phyloP scores from a whole-genome alignment of 306 rosid genomes.

The Pyrus pyrifolia region DNA sequence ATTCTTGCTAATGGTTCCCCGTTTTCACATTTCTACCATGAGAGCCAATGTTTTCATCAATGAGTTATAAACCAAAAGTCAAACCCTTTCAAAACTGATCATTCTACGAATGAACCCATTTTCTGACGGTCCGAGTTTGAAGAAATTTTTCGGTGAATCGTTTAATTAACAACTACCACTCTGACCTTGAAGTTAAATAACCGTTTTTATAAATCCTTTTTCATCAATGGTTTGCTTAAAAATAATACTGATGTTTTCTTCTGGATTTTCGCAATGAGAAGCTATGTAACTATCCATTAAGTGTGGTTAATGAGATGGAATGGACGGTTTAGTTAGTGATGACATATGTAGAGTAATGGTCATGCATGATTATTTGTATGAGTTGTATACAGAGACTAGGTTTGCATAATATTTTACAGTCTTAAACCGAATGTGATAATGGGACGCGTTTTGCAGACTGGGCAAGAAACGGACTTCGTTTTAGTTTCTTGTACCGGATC shows the following conservation, averaged over 20 bases:
- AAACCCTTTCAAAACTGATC: not conserved
- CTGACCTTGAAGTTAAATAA: not conserved
- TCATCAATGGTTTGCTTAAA: not conserved
- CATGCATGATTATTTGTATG: not conserved
- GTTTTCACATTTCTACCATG: not conserved
- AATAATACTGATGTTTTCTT: not conserved
- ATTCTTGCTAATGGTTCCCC: not conserved
- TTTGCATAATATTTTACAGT: not conserved
- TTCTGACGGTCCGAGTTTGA: not conserved
- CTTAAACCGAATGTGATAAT: constrained; percentile 20
- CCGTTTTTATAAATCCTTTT: not conserved
- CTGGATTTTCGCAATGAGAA: not conserved
- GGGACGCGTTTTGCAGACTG: constrained; percentile 56
- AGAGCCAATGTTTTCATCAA: not conserved
- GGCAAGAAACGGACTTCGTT: constrained; percentile 93
- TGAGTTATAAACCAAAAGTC: not conserved
- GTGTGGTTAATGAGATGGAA: not conserved
- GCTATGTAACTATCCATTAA: not conserved
- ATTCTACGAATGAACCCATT: not conserved
- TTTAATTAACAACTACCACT: not conserved
- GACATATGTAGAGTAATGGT: constrained; percentile 5
- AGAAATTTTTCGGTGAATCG: not conserved
- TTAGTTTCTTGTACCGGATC: constrained; percentile 93
- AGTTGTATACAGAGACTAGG: not conserved
- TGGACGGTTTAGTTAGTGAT: not conserved